Conservation (phyloP, 2,329 filamentous ascomycete species). For the Pseudopyrenochaeta lycopersici region DNA sequence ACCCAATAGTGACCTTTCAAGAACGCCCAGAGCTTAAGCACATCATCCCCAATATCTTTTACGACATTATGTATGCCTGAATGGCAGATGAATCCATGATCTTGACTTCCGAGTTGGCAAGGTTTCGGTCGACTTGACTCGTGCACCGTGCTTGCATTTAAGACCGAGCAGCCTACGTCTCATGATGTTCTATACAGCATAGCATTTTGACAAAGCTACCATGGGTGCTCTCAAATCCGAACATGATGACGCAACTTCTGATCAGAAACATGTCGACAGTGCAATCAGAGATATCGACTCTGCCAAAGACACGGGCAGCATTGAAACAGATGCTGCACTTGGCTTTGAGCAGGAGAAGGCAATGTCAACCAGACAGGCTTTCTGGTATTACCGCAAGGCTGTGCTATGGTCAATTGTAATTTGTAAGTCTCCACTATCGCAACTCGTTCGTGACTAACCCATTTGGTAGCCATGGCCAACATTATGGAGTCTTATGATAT, state of each 20-base stretch:
- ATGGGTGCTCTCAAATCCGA: neutral
- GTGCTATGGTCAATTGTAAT: constrained; percentile 81
- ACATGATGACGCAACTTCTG: neutral
- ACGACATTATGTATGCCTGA: neutral
- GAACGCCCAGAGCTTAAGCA: neutral
- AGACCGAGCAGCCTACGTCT: too few species aligned
- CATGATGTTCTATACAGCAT: neutral
- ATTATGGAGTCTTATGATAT: constrained; percentile 89
- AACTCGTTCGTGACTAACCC: too few species aligned
- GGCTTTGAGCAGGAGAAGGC: constrained; percentile 8
- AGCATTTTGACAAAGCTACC: neutral
- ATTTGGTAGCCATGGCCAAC: constrained; percentile 71
- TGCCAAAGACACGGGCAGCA: neutral
- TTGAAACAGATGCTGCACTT: constrained; percentile 5
- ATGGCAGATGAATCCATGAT: too few species aligned
- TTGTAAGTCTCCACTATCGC: constrained; percentile 44
- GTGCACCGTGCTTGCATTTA: too few species aligned
- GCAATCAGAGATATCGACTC: neutral
- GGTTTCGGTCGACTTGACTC: too few species aligned
- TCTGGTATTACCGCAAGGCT: constrained; percentile 82
- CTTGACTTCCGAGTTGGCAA: too few species aligned
- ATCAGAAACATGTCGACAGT: neutral
- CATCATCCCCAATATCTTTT: neutral
- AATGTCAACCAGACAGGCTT: constrained; percentile 67
- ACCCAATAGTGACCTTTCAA: too few species aligned